Conservation (phyloP, 495 filamentous ascomycete genomes). For the Aspergillus indologenus region DNA sequence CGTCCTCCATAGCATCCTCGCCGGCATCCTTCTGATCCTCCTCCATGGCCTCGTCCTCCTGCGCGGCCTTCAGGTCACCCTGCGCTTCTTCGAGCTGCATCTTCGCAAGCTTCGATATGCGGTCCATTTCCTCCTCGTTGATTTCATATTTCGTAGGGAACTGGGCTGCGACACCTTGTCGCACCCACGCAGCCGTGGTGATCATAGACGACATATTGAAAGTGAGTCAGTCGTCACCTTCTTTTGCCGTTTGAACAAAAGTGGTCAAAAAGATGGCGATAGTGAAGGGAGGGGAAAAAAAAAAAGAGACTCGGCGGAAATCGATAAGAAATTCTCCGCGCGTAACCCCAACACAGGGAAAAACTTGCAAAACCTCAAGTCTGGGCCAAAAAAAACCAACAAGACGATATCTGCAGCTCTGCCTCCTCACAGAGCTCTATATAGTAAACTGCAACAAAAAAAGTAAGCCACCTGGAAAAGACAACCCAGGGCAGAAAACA, state of each 20-base stretch:
- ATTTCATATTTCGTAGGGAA: slow-evolving; percentile 89
- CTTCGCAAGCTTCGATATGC: slow-evolving; percentile 85
- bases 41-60: slow-evolving; percentile 14
- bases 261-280: slow-evolving; percentile 7
- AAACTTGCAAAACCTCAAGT: slow-evolving; percentile 4
- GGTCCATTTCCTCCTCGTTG: slow-evolving; percentile 86
- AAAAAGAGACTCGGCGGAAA: neutral
- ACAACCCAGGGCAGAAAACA: neutral
- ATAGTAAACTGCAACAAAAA: no score
- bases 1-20: slow-evolving; percentile 29
- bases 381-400: slow-evolving; percentile 4
- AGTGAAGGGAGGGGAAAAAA: slow-evolving; percentile 1
- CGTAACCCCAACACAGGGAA: neutral
- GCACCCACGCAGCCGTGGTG: slow-evolving; percentile 90
- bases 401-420: no score
- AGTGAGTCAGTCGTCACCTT: neutral
- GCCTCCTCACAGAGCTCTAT: no score
- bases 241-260: slow-evolving; percentile 1
- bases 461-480: neutral
- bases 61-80: slow-evolving; percentile 74
- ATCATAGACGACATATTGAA: slow-evolving; percentile 76
- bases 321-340: slow-evolving; percentile 8
- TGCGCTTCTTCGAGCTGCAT: slow-evolving; percentile 90
- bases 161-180: slow-evolving; percentile 85
- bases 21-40: slow-evolving; percentile 34